A percentile compares a stretch with the other conserved stretches of the same genome.
Conservation (phyloP, 108 stramenopile species). For the Mediolabrus comicus region DNA sequence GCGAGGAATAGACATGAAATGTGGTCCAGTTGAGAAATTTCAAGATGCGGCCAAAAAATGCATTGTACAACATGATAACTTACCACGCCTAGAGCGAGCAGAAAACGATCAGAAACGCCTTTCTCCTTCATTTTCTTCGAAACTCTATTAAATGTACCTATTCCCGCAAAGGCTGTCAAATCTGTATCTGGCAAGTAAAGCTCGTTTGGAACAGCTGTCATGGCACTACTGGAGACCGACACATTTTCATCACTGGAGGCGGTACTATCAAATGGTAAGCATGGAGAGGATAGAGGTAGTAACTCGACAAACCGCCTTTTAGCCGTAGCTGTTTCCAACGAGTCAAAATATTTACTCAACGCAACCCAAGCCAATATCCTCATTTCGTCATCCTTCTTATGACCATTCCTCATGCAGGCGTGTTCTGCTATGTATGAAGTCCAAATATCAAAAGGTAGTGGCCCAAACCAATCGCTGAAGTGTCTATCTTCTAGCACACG, state of each 20-base stretch:
- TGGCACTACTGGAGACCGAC: neutral
- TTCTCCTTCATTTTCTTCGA: slow-evolving; percentile 38
- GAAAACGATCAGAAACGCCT: slow-evolving; percentile 69
- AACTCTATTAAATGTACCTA: slow-evolving; percentile 49
- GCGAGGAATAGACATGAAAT: no score
- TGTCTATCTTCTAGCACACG: slow-evolving; percentile 49
- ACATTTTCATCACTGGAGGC: neutral
- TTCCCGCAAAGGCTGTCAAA: slow-evolving; percentile 63
- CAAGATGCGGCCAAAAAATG: no score
- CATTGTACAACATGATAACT: no score
- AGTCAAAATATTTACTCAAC: slow-evolving; percentile 51
- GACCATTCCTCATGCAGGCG: slow-evolving; percentile 50
- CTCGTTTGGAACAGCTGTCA: slow-evolving; percentile 51
- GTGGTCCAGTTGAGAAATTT: no score
- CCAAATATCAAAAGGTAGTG: slow-evolving; percentile 71
- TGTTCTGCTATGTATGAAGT: slow-evolving; percentile 58
- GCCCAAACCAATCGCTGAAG: slow-evolving; percentile 52
- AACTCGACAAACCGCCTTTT: slow-evolving; percentile 19
- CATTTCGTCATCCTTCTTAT: slow-evolving; percentile 47
- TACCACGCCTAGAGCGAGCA: slow-evolving; percentile 65
- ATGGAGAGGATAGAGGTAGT: slow-evolving; percentile 2
- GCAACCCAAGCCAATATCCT: slow-evolving; percentile 44
- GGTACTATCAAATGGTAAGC: slow-evolving; percentile 14
- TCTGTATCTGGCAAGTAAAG: slow-evolving; percentile 71
- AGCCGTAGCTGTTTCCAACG: slow-evolving; percentile 1